Base-by-base conservation (phyloP, 495 filamentous ascomycete genomes). In the Immersiella caudata region DNA sequence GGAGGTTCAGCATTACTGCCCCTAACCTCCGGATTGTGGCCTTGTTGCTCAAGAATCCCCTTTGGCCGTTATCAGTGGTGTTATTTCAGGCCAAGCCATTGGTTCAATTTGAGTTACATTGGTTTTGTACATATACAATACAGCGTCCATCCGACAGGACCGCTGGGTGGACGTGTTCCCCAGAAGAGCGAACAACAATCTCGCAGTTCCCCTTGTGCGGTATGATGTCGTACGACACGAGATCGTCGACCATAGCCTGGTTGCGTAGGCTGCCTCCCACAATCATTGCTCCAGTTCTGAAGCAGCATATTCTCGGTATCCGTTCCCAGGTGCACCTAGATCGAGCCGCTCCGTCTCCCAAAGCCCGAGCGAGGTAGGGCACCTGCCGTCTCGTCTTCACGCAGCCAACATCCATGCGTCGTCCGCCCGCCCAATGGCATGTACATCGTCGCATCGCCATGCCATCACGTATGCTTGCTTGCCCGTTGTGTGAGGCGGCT, bases 401-500 rank as follows among this genome's bases (percentile, higher is more conserved):
- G 16, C 56, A 4, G 21, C 27, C 6, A 29, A 9, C 1, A 2
- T 25, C n/a, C 56, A 20, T 29, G 8, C 1, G 3, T 6, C 56
- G 49, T 46, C n/a, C 35, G 8, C n/a, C 35, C 36, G 14, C 12
- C 11, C 20, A 5, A 2, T 22, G 3, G 20, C 57, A 60, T 18
- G 2, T 21, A 11, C 1, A 20, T 29, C 46, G 12, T 20, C 20
- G 36, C 20, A 68, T 69, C 66, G 74, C 67, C 58, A 80, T 73
- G 88, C 87, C 3, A 8, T 81, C 87, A 88, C 83, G 94, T 96
- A 71, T 71, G 71, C 55, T 25, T 59, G 1, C 27, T 46, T 20
- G 87, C 86, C 8, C 89, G 88, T 0, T 86, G 86, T 51, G 85
- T 85, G 35, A 99, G 89, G 75, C 89, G 90, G 7, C 91, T 88